Evolutionary conservation across 768 basidiomycete genomes (phyloP).

Genomic region (Leccinum sublutescens): DNA sequence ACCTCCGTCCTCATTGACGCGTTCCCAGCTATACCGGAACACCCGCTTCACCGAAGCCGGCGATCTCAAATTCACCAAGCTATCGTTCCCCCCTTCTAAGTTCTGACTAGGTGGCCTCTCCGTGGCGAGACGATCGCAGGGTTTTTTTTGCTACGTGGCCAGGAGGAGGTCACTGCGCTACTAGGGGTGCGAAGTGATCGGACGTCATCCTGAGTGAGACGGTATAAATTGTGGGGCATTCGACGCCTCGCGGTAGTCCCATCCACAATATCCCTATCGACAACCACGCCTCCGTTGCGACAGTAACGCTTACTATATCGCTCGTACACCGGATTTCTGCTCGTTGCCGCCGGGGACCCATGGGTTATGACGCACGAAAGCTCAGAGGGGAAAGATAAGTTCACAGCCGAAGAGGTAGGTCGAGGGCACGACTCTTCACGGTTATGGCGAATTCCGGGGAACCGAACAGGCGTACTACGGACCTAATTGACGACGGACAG

Average conservation of each 20-base stretch:
- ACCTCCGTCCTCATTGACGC: conserved; percentile 7
- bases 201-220: not conserved
- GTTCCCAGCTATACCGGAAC: conserved; percentile 18
- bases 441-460: conserved; percentile 19
- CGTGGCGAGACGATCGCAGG: not conserved
- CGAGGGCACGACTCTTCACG: conserved; percentile 3
- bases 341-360: conserved; percentile 4
- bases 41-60: conserved; percentile 22
- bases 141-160: not conserved
- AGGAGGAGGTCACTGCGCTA: not conserved
- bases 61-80: conserved; percentile 6
- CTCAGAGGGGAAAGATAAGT: conserved; percentile 4
- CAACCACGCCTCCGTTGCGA: not conserved
- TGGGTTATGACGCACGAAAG: conserved; percentile 1
- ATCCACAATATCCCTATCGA: not conserved
- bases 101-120: not conserved
- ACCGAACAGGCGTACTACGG: conserved; percentile 11
- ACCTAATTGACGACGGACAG: not conserved
- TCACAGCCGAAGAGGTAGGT: not conserved
- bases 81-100: not conserved
- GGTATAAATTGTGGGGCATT: conserved; percentile 14
- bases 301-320: not conserved
- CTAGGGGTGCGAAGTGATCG: conserved; percentile 8
- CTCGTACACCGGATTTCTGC: not conserved
- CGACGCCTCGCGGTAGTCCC: conserved; percentile 7